Base-by-base conservation (phyloP, 1,284 basidiomycete genomes). In the Apiotrichum mycotoxinovorans region DNA sequence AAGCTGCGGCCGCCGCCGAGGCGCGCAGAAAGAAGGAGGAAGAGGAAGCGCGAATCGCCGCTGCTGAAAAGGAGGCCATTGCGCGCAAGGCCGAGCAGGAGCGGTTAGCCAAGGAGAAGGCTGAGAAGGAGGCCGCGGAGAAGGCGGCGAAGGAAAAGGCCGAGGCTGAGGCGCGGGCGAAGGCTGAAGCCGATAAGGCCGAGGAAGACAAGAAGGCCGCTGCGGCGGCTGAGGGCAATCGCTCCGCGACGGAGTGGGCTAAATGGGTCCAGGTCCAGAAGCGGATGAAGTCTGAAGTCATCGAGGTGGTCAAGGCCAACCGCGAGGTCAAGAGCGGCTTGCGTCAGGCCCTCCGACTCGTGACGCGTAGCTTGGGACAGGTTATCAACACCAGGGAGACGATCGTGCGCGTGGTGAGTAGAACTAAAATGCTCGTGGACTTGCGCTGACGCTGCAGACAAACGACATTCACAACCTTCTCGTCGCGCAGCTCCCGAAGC, bases 361-460 rank as follows among this genome's bases (percentile, higher is more conserved):
- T 98, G 55, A 92, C 87, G 2, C 88, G 91, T 30, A 91, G 91
- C 70, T 84, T 98, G 38, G 92, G 94, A 1, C 95, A 98, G 74
- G 79, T 98, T 35, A 93, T 91, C 14, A 90, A 91, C 66, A 88
- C 93, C 45, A 66, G 79, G 2, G 72, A 81, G 40, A 81, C 85
- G n/a, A 89, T 94, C 47, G 62, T 80, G 85, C 91, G 76, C 69
- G 87, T 81, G 26, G 58, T 70, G 40, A 61, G 69, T 67, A 17
- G 8, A 8, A 4, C 25, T 5, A 9, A 4, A n/a, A 3, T 40
- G 35, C 15, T 23, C 3, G 11, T n/a, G 11, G 3, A 14, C 12
- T 8, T 20, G 30, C 17, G 17, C 53, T 68, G 41, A 67, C 53
- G 9, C 22, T 14, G 4, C 75, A 92, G 84, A 83, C 89, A 0